Percentiles rank a stretch among this genome's conserved stretches.
These are phyloP conservation scores for Aspergillus pseudonomiae DNA, from an alignment of 2,329 filamentous ascomycete genomes.

Conservation along the genomic window DNA sequence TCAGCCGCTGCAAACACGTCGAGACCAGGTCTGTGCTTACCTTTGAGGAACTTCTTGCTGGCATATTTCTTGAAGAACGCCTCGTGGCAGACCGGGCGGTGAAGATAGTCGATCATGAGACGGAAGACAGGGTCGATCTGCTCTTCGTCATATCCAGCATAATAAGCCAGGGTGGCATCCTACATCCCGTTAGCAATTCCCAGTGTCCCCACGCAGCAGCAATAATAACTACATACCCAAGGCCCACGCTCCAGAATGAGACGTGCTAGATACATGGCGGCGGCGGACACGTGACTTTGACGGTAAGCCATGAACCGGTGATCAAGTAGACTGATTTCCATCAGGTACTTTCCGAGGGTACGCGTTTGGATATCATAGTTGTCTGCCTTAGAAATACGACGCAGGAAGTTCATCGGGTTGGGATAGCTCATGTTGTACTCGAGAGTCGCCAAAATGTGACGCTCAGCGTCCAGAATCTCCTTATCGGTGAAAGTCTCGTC, in stretches of 20 bases:
- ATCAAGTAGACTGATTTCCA: constrained; percentile 95
- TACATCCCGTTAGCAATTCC: constrained; percentile 40
- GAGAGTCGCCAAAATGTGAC: constrained; percentile 85
- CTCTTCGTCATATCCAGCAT: constrained; percentile 89
- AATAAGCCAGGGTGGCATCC: constrained; percentile 85
- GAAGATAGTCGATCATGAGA: constrained; percentile 96
- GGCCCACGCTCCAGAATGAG: constrained; percentile 86
- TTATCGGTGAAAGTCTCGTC: constrained; percentile 94
- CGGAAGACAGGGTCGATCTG: constrained; percentile 91
- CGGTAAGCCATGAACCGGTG: constrained; percentile 89
- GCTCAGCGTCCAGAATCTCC: constrained; percentile 96
- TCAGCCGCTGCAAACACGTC: constrained; percentile 19
- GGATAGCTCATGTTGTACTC: constrained; percentile 98
- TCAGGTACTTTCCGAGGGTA: constrained; percentile 94
- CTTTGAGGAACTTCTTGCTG: constrained; percentile 98
- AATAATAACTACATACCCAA: constrained; percentile 65
- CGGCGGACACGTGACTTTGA: constrained; percentile 87
- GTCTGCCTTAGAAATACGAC: constrained; percentile 97
- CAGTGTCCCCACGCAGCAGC: neutral
- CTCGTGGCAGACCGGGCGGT: constrained; percentile 85
- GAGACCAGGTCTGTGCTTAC: constrained; percentile 57
- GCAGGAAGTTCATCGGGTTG: constrained; percentile 99
- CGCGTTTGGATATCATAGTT: constrained; percentile 98
- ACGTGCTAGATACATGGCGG: constrained; percentile 91
- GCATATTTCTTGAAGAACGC: constrained; percentile 99